Conservation (phyloP, 768 basidiomycete species). For the Psilocybe tampanensis region DNA sequence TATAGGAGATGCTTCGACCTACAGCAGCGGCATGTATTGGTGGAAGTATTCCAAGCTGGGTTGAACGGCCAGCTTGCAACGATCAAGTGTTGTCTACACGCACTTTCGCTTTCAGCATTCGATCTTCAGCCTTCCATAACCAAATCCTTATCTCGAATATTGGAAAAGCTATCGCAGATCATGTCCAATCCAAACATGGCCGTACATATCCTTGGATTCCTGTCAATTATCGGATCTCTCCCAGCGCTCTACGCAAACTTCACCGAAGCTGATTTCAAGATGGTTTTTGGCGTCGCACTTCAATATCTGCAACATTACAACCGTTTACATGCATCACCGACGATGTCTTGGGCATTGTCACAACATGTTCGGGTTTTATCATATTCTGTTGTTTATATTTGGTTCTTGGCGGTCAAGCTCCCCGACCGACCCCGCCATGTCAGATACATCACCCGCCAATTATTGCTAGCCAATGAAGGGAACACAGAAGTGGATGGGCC, state of each 20-base stretch:
- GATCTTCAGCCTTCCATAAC: constrained; percentile 85
- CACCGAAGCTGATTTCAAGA: constrained; percentile 86
- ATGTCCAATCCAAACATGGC: constrained; percentile 94
- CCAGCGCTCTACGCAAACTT: constrained; percentile 85
- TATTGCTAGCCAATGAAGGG: constrained; percentile 84
- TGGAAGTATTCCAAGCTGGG: constrained; percentile 72
- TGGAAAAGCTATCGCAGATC: constrained; percentile 89
- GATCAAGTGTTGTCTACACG: constrained; percentile 89
- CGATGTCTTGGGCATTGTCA: constrained; percentile 82
- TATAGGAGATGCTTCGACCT: constrained; percentile 81
- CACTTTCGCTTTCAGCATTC: constrained; percentile 83
- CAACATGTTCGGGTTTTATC: constrained; percentile 91
- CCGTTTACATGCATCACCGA: constrained; percentile 53
- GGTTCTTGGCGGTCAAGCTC: constrained; percentile 90
- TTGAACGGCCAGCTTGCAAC: constrained; percentile 71
- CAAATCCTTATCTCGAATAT: constrained; percentile 74
- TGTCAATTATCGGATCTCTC: constrained; percentile 83
- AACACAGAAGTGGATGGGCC: constrained; percentile 78
- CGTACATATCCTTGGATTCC: constrained; percentile 94
- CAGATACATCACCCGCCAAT: constrained; percentile 82
- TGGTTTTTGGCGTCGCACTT: constrained; percentile 92
- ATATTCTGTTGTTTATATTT: constrained; percentile 89
- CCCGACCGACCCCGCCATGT: constrained; percentile 81
- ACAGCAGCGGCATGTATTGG: constrained; percentile 65
- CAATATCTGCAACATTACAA: constrained; percentile 94